These are phyloP conservation scores for Helotiales sp. DNA, from an alignment of 2,329 filamentous ascomycete species.

Conservation along the genomic window DNA sequence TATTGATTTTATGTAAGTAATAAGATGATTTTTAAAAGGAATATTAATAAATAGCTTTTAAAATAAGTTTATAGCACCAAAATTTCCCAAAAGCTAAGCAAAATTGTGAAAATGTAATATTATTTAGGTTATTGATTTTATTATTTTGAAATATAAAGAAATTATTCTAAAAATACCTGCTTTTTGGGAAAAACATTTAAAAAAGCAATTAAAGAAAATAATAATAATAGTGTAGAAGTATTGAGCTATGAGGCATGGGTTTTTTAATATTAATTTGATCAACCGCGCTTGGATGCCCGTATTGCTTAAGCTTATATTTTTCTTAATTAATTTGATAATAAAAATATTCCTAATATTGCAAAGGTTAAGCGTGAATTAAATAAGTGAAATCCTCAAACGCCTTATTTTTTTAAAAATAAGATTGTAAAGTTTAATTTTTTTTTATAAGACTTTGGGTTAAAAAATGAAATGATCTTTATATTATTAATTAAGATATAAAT, in stretches of 20 bases:
- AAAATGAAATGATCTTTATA: background rate
- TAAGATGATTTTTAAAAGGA: background rate
- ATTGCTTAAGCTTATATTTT: background rate
- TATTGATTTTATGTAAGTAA: background rate
- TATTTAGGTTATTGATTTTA: background rate
- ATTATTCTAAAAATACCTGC: background rate
- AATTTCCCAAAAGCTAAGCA: background rate
- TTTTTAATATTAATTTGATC: background rate
- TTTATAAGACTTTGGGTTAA: background rate
- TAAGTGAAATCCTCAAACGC: background rate
- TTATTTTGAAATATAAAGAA: background rate
- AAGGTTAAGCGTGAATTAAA: background rate
- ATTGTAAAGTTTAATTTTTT: background rate
- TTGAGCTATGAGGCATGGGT: background rate
- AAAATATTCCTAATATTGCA: background rate
- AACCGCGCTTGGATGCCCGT: background rate
- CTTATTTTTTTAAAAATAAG: background rate
- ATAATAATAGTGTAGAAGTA: background rate
- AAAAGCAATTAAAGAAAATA: background rate
- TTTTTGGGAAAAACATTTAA: background rate
- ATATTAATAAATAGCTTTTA: background rate
- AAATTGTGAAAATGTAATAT: background rate
- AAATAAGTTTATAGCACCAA: background rate
- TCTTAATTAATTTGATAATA: background rate
- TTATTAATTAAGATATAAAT: background rate